Evolutionary conservation across 352 stramenopile genomes (phyloP).

Genomic region (Albugo candida): DNA sequence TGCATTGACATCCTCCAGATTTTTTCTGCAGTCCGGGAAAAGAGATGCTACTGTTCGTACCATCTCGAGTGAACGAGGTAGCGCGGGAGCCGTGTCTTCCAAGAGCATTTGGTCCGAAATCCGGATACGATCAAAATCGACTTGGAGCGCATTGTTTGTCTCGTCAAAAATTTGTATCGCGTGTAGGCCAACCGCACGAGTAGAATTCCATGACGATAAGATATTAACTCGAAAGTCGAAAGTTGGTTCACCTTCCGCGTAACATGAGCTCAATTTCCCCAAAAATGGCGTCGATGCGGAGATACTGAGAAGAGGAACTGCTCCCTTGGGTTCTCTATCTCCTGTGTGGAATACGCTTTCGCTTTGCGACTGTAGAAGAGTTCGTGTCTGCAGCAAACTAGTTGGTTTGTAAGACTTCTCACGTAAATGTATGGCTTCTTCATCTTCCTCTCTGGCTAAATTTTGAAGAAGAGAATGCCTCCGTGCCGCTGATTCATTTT

Average conservation of each 20-base stretch:
- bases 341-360: background rate
- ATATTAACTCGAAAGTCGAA: slow-evolving; percentile 38
- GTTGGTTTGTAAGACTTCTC: background rate
- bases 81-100: slow-evolving; percentile 12
- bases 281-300: background rate
- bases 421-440: background rate
- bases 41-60: slow-evolving; percentile 10
- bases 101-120: slow-evolving; percentile 22
- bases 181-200: slow-evolving; percentile 30
- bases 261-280: background rate
- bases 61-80: slow-evolving; percentile 51
- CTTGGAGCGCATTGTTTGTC: slow-evolving; percentile 27
- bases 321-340: background rate
- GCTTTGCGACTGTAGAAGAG: background rate
- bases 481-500: too few relatives aligned
- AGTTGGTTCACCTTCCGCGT: background rate
- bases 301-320: slow-evolving; percentile 15
- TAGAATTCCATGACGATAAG: slow-evolving; percentile 45
- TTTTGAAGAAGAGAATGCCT: too few relatives aligned
- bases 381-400: slow-evolving; percentile 2
- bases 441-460: background rate
- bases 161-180: slow-evolving; percentile 47
- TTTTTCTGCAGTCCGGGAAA: too few relatives aligned
- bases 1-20: too few relatives aligned
- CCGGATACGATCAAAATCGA: slow-evolving; percentile 23